Evolutionary conservation across 495 filamentous ascomycete species (phyloP).

Genomic region (Aspergillus steynii): DNA sequence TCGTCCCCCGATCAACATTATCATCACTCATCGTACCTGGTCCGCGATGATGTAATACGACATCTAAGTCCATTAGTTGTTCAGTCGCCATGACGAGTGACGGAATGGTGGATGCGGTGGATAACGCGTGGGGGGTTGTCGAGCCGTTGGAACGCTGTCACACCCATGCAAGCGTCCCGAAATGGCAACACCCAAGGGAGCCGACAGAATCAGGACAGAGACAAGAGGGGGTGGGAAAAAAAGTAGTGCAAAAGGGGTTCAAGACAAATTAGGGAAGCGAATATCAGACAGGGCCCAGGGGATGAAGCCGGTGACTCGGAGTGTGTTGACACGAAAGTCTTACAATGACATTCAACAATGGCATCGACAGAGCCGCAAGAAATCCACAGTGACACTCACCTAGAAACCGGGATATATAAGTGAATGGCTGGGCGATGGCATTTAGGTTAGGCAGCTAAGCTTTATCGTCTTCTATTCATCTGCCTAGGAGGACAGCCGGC

Average conservation of each 20-base stretch:
- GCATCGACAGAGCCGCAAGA: not conserved
- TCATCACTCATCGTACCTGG: constrained; percentile 26
- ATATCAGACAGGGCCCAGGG: not conserved
- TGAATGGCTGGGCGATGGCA: not conserved
- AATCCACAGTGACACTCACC: not conserved
- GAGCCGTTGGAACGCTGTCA: too few species aligned
- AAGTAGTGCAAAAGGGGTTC: not conserved
- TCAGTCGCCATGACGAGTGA: not conserved
- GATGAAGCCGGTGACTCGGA: too few species aligned
- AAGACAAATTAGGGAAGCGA: not conserved
- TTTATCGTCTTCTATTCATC: not conserved
- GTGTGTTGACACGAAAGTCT: too few species aligned
- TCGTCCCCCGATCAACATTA: constrained; percentile 18
- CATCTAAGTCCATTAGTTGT: constrained; percentile 16
- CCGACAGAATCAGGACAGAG: not conserved
- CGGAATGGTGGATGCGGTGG: not conserved
- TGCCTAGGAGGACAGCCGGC: not conserved
- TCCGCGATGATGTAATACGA: constrained; percentile 20
- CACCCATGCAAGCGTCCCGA: not conserved
- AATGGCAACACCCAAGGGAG: not conserved
- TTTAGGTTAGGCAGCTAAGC: not conserved
- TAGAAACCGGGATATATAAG: not conserved
- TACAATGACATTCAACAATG: not conserved
- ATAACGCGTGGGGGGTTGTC: not conserved
- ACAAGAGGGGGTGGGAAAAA: not conserved